Percentiles rank a stretch among this genome's conserved stretches.
Conservation (phyloP, 2,329 filamentous ascomycete genomes). For the Parafenestella ontariensis region DNA sequence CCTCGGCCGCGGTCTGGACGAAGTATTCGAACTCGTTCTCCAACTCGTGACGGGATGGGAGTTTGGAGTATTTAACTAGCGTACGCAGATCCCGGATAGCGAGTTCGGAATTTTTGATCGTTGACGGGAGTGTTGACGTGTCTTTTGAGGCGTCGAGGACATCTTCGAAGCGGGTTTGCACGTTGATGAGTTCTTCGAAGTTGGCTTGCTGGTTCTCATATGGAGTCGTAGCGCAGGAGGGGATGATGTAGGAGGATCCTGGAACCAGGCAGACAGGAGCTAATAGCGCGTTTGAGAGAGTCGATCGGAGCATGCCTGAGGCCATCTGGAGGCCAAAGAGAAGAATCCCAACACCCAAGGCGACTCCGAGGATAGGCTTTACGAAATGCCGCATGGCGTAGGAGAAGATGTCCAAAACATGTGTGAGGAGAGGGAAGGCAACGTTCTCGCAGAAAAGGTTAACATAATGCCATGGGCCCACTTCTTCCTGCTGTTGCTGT, state of each 20-base stretch:
- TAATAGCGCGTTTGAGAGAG: conserved; percentile 66
- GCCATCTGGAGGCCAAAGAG: conserved; percentile 65
- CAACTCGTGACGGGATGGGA: conserved; percentile 73
- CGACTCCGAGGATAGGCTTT: conserved; percentile 66
- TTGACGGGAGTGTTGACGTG: conserved; percentile 72
- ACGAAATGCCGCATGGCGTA: conserved; percentile 66
- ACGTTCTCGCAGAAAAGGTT: conserved; percentile 42
- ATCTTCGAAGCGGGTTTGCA: conserved; percentile 78
- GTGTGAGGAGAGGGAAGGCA: conserved; percentile 51
- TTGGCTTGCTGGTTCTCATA: conserved; percentile 53
- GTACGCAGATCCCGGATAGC: conserved; percentile 77
- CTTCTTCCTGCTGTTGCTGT: conserved; percentile 16
- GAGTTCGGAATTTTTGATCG: conserved; percentile 79
- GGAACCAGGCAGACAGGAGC: conserved; percentile 75
- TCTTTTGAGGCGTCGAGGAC: conserved; percentile 72
- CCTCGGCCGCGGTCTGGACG: conserved; percentile 70
- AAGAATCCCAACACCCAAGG: conserved; percentile 59
- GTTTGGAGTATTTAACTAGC: conserved; percentile 72
- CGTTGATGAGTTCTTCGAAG: conserved; percentile 76
- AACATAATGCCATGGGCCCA: conserved; percentile 31
- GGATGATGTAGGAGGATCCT: conserved; percentile 67
- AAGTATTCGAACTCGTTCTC: conserved; percentile 79
- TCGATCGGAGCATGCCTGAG: conserved; percentile 66
- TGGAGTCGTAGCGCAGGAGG: conserved; percentile 62
- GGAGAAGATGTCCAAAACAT: conserved; percentile 63